Evolutionary conservation across 2,329 filamentous ascomycete species (phyloP), one percentile per base, ranked within the genome.

Genomic region (Proliferodiscus dingleyae): DNA sequence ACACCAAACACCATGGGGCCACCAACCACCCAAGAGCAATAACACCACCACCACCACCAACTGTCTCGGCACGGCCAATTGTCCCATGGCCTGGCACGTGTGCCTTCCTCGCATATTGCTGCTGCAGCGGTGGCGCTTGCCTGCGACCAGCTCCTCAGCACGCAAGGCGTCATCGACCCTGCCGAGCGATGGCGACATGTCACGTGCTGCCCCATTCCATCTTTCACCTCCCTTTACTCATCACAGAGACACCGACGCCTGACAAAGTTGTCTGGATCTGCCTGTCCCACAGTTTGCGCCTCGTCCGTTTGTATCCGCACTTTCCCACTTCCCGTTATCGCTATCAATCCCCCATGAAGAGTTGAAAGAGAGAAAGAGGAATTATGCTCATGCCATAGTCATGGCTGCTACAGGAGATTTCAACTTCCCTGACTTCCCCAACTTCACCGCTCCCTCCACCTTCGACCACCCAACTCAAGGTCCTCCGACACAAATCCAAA

Each of bases 391-490:
- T 49, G 40, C 51, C 49, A 45, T 50, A 34, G 56, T 51, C 36
- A 59, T 57, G 54, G 46, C 44, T 30, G 52, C 49, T 41, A 46
- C 48, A 62, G 60, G 51, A 49, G 59, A 64, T 29, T 64, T 63
- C 50, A 40, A 42, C 15, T 64, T 64, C 44, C 49, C 59, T 11
- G 60, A 64, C 38, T 63, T 63, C 46, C 53, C 51, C 24, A 41
- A 48, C 26, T 63, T 59, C 37, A 41, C 55, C 39, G 52, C 51
- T n/a, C 16, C 41, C 34, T 40, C 49, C 23, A 49, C 41, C 36
- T 60, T 53, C n/a, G 41, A 15, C n/a, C n/a, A n/a, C n/a, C n/a
- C n/a, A n/a, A n/a, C n/a, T n/a, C n/a, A n/a, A n/a, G n/a, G n/a
- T n/a, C n/a, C n/a, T n/a, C n/a, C n/a, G n/a, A n/a, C n/a, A n/a